Evolutionary conservation across 2,329 filamentous ascomycete species (phyloP).

Genomic region (Penicillium sp.): DNA sequence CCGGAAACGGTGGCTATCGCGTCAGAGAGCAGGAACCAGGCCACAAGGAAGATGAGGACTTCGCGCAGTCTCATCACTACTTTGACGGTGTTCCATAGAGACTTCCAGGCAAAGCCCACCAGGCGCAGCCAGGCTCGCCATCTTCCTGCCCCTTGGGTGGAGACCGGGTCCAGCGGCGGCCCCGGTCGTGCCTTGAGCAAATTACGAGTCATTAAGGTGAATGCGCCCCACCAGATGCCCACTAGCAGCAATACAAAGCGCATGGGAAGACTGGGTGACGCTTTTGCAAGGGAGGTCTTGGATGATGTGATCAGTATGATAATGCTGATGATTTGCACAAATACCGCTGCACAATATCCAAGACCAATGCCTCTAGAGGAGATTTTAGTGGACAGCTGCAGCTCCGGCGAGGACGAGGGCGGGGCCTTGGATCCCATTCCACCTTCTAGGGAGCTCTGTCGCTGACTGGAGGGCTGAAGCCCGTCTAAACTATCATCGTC

Average conservation of each 20-base stretch:
- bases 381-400: constrained; percentile 79
- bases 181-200: constrained; percentile 82
- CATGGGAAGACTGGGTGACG: constrained; percentile 73
- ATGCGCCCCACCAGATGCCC: constrained; percentile 82
- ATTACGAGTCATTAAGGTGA: constrained; percentile 76
- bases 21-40: constrained; percentile 89
- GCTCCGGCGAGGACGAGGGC: constrained; percentile 55
- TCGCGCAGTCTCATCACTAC: constrained; percentile 70
- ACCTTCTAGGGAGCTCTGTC: constrained; percentile 1
- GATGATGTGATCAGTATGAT: constrained; percentile 61
- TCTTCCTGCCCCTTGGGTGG: constrained; percentile 11
- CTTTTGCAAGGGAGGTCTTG: constrained; percentile 46
- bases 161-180: constrained; percentile 55
- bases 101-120: constrained; percentile 75
- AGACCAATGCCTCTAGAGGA: constrained; percentile 86
- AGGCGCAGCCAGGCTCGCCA: constrained; percentile 62
- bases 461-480: background rate
- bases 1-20: constrained; percentile 87
- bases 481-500: constrained; percentile 24
- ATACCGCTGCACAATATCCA: constrained; percentile 78
- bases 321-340: constrained; percentile 78
- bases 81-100: constrained; percentile 71
- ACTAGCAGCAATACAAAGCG: constrained; percentile 78
- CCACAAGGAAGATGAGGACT: constrained; percentile 75
- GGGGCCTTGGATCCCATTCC: constrained; percentile 5